Base-by-base conservation (phyloP, 148 eudicot species). In the Polygonum aviculare region DNA sequence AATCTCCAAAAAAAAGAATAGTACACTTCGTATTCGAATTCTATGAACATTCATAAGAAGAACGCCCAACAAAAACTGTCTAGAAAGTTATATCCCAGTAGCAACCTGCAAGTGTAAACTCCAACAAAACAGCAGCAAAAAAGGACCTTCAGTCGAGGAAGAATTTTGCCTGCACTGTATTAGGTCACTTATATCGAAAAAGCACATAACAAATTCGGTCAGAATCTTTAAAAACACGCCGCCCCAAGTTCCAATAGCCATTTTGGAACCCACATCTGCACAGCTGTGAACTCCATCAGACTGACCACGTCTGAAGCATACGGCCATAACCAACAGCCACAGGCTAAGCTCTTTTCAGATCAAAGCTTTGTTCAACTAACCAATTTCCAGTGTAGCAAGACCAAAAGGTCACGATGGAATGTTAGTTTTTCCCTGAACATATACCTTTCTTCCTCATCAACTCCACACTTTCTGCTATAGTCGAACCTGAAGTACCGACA, bases 401-500 rank as follows among this genome's bases (percentile, higher is more conserved):
- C 67, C 67, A 78, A 77, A 77, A 76, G 80, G 18, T 74, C 22
- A 33, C 50, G 22, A 38, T 71, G 38, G 16, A 72, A 21, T 44
- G n/a, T 48, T 45, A 72, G 57, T 19, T 79, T 51, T 49, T 51
- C 12, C 73, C 65, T 19, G 74, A 77, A 69, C 86, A 85, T 26
- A 77, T 12, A 7, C 70, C 74, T 45, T 77, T 80, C 86, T 79
- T 79, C 77, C 88, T 83, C 88, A 85, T 83, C 57, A 85, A 36
- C 78, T 79, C 84, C 55, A 83, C 81, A 69, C 78, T 83, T 72
- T 83, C 88, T 9, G 84, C 86, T 75, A 85, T 85, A 65, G 88
- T 85, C 33, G 88, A 85, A n/a, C 88, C 86, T 21, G 82, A 82
- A 54, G 88, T 85, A 59, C 88, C 86, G 12, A 83, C 84, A 74